Evolutionary conservation across 495 filamentous ascomycete genomes (phyloP).

Genomic region (Penicillium coprophilum): DNA sequence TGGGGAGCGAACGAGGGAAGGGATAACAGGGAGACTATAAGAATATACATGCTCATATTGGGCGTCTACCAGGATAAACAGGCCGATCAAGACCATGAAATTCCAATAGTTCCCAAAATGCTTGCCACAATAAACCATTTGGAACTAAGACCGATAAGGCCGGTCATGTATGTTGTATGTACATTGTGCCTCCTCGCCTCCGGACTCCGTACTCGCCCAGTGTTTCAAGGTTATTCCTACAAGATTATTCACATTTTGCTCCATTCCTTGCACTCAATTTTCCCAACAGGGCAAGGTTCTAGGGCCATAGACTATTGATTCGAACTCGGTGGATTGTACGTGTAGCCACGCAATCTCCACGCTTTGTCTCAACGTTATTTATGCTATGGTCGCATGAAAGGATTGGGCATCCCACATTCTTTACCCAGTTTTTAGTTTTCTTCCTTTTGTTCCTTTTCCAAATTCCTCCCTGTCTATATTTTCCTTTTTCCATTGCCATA

Average conservation of each 20-base stretch:
- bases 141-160: neutral
- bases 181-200: no score
- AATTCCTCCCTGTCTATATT: neutral
- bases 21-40: neutral
- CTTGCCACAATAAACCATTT: neutral
- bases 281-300: neutral
- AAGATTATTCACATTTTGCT: neutral
- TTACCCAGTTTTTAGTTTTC: neutral
- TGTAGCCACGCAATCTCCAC: neutral
- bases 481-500: neutral
- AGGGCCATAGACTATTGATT: neutral
- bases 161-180: neutral
- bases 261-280: neutral
- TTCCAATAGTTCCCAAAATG: neutral
- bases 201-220: neutral
- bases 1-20: constrained; percentile 1
- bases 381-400: neutral
- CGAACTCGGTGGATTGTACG: neutral
- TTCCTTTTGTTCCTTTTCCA: neutral
- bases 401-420: constrained; percentile 2
- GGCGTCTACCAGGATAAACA: no score
- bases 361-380: neutral
- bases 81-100: neutral
- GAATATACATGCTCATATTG: neutral
- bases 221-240: neutral